Base-by-base conservation (phyloP, 1,284 basidiomycete genomes). In the Chiua sp. region DNA sequence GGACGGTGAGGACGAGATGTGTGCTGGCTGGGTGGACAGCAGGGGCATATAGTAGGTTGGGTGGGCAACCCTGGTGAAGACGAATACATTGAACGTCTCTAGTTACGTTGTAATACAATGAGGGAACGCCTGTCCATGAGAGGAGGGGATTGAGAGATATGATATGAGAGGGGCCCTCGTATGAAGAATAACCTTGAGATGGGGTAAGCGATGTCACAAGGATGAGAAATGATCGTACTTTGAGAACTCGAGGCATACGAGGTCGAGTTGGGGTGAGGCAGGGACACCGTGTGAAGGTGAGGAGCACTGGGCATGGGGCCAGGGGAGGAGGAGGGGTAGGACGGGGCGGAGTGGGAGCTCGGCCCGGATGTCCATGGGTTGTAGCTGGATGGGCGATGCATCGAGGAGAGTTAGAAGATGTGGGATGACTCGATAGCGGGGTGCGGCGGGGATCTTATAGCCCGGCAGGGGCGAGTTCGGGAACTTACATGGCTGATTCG, bases 181-280 rank as follows among this genome's bases (percentile, higher is more conserved):
- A 47, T 18, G 62, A 44, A 32, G 54, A 42, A 30, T 55, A 20
- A 18, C 64, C 73, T 72, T 3, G n/a, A 49, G 22, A 12, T 3
- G 12, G 18, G 3, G 30, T 63, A n/a, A 69, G 63, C 12, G 44
- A 6, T 7, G n/a, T 23, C 26, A 37, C 8, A 32, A 26, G 35
- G 20, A 13, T 12, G 30, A 10, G 32, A 22, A 37, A 7, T 13
- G 22, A 20, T 22, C 71, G 6, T 62, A 72, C 71, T 47, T 5
- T 54, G 55, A 4, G 69, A 55, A 12, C 56, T 39, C 22, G 66
- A 60, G 8, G 59, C 35, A 42, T 72, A 26, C 2, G 61, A 56
- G 23, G 65, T 51, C 13, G 74, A 64, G 47, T 74, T 76, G 13
- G 72, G 72, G 50, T 76, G 74, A 16, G 72, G 72, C 22, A 73